phyloP scores from a whole-genome alignment of 441 rosid species.

The Kokia cookei region DNA sequence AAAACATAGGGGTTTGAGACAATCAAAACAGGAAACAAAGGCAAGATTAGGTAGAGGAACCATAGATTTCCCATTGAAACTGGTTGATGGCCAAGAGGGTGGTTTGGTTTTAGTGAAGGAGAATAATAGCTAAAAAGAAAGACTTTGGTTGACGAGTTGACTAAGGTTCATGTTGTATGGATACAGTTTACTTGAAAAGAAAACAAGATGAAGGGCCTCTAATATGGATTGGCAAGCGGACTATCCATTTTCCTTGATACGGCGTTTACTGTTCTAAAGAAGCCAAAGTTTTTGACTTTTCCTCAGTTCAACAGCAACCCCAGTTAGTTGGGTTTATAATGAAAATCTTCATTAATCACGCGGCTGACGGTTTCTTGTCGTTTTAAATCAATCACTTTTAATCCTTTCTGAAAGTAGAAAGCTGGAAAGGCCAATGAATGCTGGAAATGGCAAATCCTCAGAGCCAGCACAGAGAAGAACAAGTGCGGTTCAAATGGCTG shows the following conservation, averaged over 20 bases:
- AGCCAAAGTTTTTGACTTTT: neutral
- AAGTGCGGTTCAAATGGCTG: neutral
- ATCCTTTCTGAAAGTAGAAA: neutral
- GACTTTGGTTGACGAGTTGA: neutral
- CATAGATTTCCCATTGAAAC: constrained; percentile 5
- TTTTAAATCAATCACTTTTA: neutral
- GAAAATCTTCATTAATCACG: neutral
- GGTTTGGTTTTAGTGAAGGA: neutral
- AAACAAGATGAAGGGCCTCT: neutral
- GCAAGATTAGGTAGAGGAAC: neutral
- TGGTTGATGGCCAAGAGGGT: neutral
- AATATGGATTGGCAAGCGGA: neutral
- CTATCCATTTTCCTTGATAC: neutral
- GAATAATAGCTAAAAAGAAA: neutral
- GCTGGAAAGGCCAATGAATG: neutral
- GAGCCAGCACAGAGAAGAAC: neutral
- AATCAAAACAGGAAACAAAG: constrained; percentile 6
- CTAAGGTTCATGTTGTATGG: neutral
- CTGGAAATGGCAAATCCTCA: neutral
- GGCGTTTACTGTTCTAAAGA: neutral
- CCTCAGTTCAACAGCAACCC: neutral
- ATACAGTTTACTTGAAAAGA: neutral
- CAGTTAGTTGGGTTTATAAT: neutral
- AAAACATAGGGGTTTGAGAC: constrained; percentile 14
- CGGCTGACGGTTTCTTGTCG: neutral